Conservation (phyloP, 2,329 filamentous ascomycete genomes). For the Diaporthe aspalathi region DNA sequence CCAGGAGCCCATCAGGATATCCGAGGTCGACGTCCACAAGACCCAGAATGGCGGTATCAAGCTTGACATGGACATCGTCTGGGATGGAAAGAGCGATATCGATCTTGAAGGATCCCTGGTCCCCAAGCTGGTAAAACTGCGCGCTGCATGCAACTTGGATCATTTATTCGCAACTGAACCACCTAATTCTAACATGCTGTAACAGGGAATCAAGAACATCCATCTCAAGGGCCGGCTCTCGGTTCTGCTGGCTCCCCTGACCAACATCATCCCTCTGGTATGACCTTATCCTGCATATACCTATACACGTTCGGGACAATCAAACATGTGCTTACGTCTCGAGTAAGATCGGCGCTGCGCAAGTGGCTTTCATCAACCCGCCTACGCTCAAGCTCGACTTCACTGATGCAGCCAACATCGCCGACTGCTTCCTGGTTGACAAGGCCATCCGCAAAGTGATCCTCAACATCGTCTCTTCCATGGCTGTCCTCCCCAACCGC, state of each 20-base stretch:
- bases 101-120: conserved; percentile 58
- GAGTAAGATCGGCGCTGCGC: conserved; percentile 58
- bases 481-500: conserved; percentile 61
- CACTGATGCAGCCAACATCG: conserved; percentile 58
- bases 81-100: conserved; percentile 60
- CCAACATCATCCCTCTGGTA: conserved; percentile 59
- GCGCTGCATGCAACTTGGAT: conserved; percentile 46
- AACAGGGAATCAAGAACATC: conserved; percentile 57
- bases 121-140: conserved; percentile 48
- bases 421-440: conserved; percentile 55
- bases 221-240: conserved; percentile 57
- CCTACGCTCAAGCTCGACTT: conserved; percentile 59
- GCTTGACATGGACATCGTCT: conserved; percentile 59
- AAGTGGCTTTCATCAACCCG: conserved; percentile 62
- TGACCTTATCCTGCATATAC: conserved; percentile 36
- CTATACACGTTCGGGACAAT: no score
- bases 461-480: conserved; percentile 55
- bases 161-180: conserved; percentile 4
- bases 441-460: conserved; percentile 58
- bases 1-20: conserved; percentile 52
- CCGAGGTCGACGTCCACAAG: conserved; percentile 58
- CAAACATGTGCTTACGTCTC: background rate
- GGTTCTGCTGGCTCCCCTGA: conserved; percentile 57
- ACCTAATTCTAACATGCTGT: conserved; percentile 32
- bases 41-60: conserved; percentile 57